Base-by-base conservation (phyloP, 2,329 filamentous ascomycete genomes). In the Exophiala sideris region DNA sequence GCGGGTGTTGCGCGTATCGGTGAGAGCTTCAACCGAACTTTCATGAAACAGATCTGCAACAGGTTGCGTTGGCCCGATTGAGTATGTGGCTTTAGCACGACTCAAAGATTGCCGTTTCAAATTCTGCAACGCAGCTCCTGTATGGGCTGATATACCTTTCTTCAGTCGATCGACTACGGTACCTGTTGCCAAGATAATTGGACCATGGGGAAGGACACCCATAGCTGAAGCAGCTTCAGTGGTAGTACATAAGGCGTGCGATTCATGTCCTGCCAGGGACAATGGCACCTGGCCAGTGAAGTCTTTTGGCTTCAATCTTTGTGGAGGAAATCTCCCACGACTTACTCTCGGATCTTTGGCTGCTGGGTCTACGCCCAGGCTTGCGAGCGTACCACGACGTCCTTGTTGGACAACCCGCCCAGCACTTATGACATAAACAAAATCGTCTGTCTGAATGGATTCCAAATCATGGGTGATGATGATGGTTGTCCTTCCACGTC, bases 381-480 rank as follows among this genome's bases (percentile, higher is more conserved):
- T 8, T 8, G 24, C 24, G 92, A 68, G 1, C 81, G 74, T 40
- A 73, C 73, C 20, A 20, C 82, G 79, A 56, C 82, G 80, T 0
- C 91, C 92, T 62, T 87, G 76, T 63, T 91, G 83, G 0, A 87
- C 79, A 0, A 96, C 74, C 0, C 67, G 67, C 0, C 88, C 87
- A 9, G 83, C 72, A 32, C 92, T 86, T 67, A 97, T 74, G 9
- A 96, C 80, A 61, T 91, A 95, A 0, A 95, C 80, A 58, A 86
- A 91, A 59, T 97, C 91, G 0, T 84, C 69, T 0, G 82, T 73
- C 3, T 73, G 68, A 8, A 97, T 92, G 61, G 92, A 87, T 0
- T 83, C 80, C 32, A 94, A 80, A 60, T 97, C 90, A 65, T 97
- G 92, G 0, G 94, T 96, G 63, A 97, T 92, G 61, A 97, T 83